Evolutionary conservation across 1,284 basidiomycete species (phyloP), one percentile per base, ranked within the genome.

Genomic region (Malassezia equina): DNA sequence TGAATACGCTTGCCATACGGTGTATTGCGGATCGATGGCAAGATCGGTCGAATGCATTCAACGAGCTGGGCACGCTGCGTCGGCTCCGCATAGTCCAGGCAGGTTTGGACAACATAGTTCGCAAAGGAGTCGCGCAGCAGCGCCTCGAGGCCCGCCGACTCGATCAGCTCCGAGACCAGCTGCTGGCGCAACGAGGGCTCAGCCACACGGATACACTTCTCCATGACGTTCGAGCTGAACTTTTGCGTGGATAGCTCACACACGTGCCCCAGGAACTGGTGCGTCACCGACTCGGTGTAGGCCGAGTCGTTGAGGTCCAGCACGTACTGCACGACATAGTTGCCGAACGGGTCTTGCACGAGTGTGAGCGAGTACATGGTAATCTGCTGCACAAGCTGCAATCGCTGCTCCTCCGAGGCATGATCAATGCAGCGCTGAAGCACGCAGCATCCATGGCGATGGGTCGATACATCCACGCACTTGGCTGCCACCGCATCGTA

Each of bases 401-500:
- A 81, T 34, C 94, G 85, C 76, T 99, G 94, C 56, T 85, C 83
- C 63, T 94, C 90, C 1, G 90, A 93, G 2, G 94, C 94, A 72
- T 98, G 94, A 76, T 99, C 94, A 66, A 99, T 90, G 78, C 93
- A 98, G 58, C 94, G 83, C 78, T 99, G 94, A 42, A 99, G 80
- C 48, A 99, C 94, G 75, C 94, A 98, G 78, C 94, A 98, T 13
- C 94, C 94, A 70, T 99, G 94, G 63, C 94, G 88, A 75, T 99
- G 94, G 44, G 94, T 98, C 13, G 94, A 94, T 56, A 99, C 94
- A 78, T 99, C 94, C 52, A 99, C 90, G 68, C 94, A 95, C 78
- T 98, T 94, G 29, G 89, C 87, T 28, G 94, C 94, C 36, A 99
- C 94, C 52, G 94, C 94, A 69, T 98, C 96, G 79, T 98, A 99